phyloP scores from a whole-genome alignment of 169 alveolate genomes.

The Theileria parva region DNA sequence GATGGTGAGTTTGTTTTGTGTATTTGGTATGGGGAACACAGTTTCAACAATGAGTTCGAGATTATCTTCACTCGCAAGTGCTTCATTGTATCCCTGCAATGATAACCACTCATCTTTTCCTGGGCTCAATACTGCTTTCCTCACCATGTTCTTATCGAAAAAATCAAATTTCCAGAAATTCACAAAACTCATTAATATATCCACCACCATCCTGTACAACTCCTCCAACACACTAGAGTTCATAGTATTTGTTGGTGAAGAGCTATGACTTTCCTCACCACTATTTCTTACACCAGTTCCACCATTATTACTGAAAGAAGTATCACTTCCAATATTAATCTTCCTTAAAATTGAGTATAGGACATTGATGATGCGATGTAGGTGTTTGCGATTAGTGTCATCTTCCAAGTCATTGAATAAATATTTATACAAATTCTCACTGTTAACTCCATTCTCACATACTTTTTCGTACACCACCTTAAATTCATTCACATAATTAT shows the following conservation, averaged over 20 bases:
- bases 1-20: constrained; percentile 17
- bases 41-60: constrained; percentile 48
- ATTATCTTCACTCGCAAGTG: constrained; percentile 57
- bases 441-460: neutral
- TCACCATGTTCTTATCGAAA: constrained; percentile 18
- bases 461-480: neutral
- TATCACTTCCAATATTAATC: neutral
- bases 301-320: neutral
- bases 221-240: neutral
- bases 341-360: constrained; percentile 33
- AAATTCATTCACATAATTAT: neutral
- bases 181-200: constrained; percentile 24
- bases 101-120: constrained; percentile 68
- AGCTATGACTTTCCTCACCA: neutral
- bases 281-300: neutral
- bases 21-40: constrained; percentile 46
- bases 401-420: neutral
- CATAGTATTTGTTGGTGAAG: neutral
- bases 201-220: constrained; percentile 35
- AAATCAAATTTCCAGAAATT: constrained; percentile 54
- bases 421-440: constrained; percentile 10
- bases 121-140: constrained; percentile 64
- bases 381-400: constrained; percentile 5
- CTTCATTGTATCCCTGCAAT: constrained; percentile 63
- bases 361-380: constrained; percentile 49